Evolutionary conservation across 2,329 filamentous ascomycete species (phyloP), one percentile per base, ranked within the genome.

Genomic region (Immersiporthe knoxdaviesiana): DNA sequence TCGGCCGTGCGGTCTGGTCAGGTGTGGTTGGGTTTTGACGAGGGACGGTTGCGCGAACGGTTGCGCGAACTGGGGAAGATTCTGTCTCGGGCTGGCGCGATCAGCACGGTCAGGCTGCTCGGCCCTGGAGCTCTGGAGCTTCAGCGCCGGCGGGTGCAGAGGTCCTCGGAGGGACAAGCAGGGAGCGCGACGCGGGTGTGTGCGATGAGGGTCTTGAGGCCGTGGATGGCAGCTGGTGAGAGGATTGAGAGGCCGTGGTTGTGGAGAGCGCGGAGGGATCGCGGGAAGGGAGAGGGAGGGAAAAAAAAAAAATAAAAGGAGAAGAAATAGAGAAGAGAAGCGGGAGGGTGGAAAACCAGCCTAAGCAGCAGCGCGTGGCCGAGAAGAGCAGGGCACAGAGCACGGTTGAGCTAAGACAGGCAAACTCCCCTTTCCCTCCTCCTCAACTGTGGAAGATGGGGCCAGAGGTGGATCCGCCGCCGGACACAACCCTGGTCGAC

Each of bases 321-420:
- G 50, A 37, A 21, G 54, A n/a, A 54, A 44, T 18, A 66, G 65
- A 50, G 47, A 61, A 50, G 35, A 39, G 56, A 50, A 52, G 30
- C 27, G 56, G 54, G 56, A 52, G 47, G 58, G 61, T 67, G 66
- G 65, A 47, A 47, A 47, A 61, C 50, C 60, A 65, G 61, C 60
- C n/a, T 47, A 27, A 63, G 30, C 16, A 41, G 50, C n/a, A n/a
- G n/a, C n/a, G n/a, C 54, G 39, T 39, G 39, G 65, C 50, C 54
- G 32, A 60, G 30, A 63, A 47, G n/a, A 35, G 60, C 60, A 47
- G 37, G n/a, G 37, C 35, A 37, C 59, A 44, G 12, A 30, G 61
- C 61, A 63, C 65, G 39, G 56, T 59, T 64, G 61, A 63, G 61
- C 61, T 47, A 63, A 63, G 61, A 63, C 39, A 50, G 61, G 61